phyloP scores from a whole-genome alignment of 257 asterid genomes.

The Eustoma russellianum region DNA sequence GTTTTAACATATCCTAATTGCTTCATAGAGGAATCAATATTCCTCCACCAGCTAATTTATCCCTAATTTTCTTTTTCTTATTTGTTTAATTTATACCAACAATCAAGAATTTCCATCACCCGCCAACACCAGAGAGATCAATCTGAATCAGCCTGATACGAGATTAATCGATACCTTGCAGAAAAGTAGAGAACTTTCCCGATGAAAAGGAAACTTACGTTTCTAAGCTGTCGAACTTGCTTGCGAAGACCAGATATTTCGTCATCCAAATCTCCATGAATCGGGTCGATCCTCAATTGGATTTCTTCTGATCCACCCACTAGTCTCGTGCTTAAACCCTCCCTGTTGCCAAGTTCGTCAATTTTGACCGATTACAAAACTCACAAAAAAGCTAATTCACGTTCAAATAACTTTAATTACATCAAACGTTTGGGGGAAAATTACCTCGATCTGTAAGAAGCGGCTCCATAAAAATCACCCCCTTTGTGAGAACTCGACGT shows the following conservation, averaged over 20 bases:
- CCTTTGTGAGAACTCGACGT: conserved; percentile 22
- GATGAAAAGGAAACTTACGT: conserved; percentile 28
- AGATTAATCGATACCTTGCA: background rate
- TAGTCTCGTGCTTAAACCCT: conserved; percentile 64
- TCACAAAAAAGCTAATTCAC: background rate
- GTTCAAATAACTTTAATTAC: no score
- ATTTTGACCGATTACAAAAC: conserved; percentile 4
- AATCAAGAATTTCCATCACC: background rate
- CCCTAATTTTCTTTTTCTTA: background rate
- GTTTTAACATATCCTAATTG: no score
- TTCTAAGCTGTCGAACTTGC: conserved; percentile 76
- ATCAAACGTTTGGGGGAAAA: background rate
- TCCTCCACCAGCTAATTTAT: background rate
- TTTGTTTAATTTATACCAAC: background rate
- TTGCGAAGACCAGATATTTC: conserved; percentile 78
- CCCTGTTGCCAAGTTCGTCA: conserved; percentile 1
- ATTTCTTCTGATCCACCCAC: conserved; percentile 62
- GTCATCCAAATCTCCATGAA: conserved; percentile 59
- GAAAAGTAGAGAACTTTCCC: no score
- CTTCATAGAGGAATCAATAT: background rate
- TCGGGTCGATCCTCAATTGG: conserved; percentile 80
- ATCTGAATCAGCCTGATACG: no score
- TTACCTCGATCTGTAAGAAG: conserved; percentile 67
- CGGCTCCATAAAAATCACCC: conserved; percentile 35
- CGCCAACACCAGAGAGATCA: no score